phyloP scores from a whole-genome alignment of 306 rosid species.

The Canavalia ensiformis region DNA sequence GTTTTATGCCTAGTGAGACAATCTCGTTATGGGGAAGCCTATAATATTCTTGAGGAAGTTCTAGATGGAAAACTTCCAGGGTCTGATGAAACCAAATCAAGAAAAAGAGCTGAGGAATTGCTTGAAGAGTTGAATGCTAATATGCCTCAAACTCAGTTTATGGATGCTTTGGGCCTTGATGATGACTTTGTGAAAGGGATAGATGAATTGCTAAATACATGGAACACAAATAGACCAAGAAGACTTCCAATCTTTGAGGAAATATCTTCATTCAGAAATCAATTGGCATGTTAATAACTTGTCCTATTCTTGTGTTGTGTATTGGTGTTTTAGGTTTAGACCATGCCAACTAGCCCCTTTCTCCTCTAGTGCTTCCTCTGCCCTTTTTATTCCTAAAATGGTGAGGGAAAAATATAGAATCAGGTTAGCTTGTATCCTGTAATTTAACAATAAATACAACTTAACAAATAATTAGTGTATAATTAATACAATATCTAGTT shows the following conservation, averaged over 20 bases:
- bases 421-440: constrained; percentile 36
- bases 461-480: background rate
- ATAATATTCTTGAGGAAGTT: constrained; percentile 58
- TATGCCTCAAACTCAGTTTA: constrained; percentile 19
- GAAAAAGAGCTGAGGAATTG: constrained; percentile 67
- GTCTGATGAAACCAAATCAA: constrained; percentile 64
- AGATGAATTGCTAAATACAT: constrained; percentile 64
- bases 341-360: constrained; percentile 1
- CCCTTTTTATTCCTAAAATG: constrained; percentile 49
- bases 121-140: constrained; percentile 52
- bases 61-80: constrained; percentile 59
- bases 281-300: constrained; percentile 72
- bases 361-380: constrained; percentile 26
- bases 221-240: constrained; percentile 71
- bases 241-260: constrained; percentile 94
- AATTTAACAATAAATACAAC: constrained; percentile 13
- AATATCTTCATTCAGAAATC: constrained; percentile 82
- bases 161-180: constrained; percentile 53
- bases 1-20: constrained; percentile 75
- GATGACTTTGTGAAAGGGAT: constrained; percentile 75
- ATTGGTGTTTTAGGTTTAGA: constrained; percentile 37
- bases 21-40: constrained; percentile 67
- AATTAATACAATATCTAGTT: background rate
- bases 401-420: constrained; percentile 30
- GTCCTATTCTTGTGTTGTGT: background rate